Conservation (phyloP, 371 early-diverging fungal species). For the Zychaea mexicana region DNA sequence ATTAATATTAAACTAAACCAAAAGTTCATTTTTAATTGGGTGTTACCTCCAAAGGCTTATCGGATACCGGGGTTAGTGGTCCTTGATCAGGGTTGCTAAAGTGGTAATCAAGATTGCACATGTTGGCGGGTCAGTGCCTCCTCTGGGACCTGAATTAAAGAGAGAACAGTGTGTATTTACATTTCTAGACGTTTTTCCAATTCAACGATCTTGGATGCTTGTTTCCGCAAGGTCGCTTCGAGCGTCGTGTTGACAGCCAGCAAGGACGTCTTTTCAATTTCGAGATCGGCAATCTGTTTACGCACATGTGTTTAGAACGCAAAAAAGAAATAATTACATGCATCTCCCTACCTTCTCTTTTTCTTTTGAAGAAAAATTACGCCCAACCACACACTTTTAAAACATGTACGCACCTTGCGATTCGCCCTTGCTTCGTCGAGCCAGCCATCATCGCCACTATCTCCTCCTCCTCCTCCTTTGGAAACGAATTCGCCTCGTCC, state of each 20-base stretch:
- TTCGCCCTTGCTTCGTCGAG: conserved; percentile 42
- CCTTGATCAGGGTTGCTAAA: conserved; percentile 28
- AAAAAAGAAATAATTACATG: background rate
- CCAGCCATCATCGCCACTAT: conserved; percentile 29
- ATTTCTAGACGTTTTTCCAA: conserved; percentile 39
- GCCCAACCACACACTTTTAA: too few relatives aligned
- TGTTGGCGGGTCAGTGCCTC: too few relatives aligned
- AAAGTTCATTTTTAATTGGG: background rate
- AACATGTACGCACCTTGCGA: conserved; percentile 38
- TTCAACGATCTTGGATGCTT: conserved; percentile 38
- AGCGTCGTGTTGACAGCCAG: conserved; percentile 46
- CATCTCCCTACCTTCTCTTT: background rate
- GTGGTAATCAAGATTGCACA: background rate
- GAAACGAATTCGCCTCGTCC: conserved; percentile 49
- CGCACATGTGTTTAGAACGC: background rate
- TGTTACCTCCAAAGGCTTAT: conserved; percentile 30
- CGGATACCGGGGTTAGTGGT: conserved; percentile 38
- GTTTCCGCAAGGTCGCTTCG: conserved; percentile 44
- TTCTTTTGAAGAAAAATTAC: background rate
- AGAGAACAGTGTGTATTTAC: conserved; percentile 29
- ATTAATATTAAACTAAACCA: background rate
- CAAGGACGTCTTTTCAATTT: conserved; percentile 53
- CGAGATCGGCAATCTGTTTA: conserved; percentile 52
- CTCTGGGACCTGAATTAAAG: too few relatives aligned
- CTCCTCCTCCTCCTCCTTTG: conserved; percentile 29